These are phyloP conservation scores for Xylaria arbuscula DNA, from an alignment of 2,329 filamentous ascomycete genomes.

Conservation along the genomic window DNA sequence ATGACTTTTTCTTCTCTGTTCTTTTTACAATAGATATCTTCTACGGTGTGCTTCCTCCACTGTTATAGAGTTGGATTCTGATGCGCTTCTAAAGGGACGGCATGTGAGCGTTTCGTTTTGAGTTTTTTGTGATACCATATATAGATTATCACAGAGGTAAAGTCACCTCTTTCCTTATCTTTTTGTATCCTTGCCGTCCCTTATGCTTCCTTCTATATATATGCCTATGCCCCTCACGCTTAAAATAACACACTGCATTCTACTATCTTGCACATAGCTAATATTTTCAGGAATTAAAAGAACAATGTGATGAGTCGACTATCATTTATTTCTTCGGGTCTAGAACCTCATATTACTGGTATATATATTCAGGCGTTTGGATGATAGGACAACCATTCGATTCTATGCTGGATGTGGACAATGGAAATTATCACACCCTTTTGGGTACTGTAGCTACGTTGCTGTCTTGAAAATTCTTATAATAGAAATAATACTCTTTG, in stretches of 20 bases:
- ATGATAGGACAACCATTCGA: not conserved
- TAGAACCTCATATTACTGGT: not conserved
- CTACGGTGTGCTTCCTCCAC: not conserved
- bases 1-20: not conserved
- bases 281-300: conserved; percentile 34
- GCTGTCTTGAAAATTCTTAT: not conserved
- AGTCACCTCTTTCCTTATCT: conserved; percentile 18
- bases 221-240: not conserved
- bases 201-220: not conserved
- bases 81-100: conserved; percentile 44
- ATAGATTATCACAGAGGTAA: conserved; percentile 27
- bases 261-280: conserved; percentile 15
- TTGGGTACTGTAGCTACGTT: not conserved
- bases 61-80: conserved; percentile 28
- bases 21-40: conserved; percentile 13
- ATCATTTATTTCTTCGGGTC: not conserved
- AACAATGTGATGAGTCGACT: conserved; percentile 26
- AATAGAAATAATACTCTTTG: conserved; percentile 20
- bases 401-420: not conserved
- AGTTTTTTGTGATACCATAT: conserved; percentile 1
- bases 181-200: not conserved
- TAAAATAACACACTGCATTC: not conserved
- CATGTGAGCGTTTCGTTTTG: conserved; percentile 35
- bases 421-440: not conserved
- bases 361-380: conserved; percentile 28